Evolutionary conservation across 2,329 filamentous ascomycete genomes (phyloP).

Genomic region (Alternaria consortialis): DNA sequence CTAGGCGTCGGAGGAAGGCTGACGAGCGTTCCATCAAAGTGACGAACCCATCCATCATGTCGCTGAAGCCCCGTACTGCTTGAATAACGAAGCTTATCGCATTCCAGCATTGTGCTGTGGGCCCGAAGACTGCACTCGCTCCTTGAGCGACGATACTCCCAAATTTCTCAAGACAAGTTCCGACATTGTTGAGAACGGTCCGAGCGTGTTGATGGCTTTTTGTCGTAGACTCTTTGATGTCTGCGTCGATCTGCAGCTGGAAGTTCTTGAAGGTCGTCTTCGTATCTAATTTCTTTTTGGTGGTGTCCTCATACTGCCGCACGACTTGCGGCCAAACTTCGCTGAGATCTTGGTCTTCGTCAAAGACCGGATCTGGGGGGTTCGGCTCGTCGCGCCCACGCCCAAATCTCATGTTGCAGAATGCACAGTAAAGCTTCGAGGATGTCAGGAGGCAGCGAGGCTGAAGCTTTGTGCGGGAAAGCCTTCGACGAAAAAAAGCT

Average conservation of each 20-base stretch:
- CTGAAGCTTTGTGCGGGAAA: neutral
- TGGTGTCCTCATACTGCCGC: conserved; percentile 19
- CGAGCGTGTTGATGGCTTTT: neutral
- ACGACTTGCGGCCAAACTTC: conserved; percentile 23
- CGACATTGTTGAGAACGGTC: neutral
- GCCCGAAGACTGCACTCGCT: conserved; percentile 17
- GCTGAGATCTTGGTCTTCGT: conserved; percentile 19
- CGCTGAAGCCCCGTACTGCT: conserved; percentile 7
- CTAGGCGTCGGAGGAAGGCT: conserved; percentile 16
- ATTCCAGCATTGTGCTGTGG: conserved; percentile 26
- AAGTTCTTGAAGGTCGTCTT: conserved; percentile 9
- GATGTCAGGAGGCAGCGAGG: neutral
- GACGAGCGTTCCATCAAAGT: conserved; percentile 26
- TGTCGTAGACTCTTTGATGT: neutral
- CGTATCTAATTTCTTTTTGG: conserved; percentile 15
- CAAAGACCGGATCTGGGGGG: neutral
- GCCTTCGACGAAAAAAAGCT: neutral
- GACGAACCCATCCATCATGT: conserved; percentile 24
- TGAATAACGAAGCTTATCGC: conserved; percentile 25
- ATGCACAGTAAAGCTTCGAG: neutral
- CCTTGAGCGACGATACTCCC: conserved; percentile 11
- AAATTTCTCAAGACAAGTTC: neutral
- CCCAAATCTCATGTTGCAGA: neutral
- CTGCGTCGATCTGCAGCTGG: neutral
- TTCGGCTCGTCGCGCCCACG: neutral